Conservation (phyloP, 306 rosid species). For the Ceratonia siliqua region DNA sequence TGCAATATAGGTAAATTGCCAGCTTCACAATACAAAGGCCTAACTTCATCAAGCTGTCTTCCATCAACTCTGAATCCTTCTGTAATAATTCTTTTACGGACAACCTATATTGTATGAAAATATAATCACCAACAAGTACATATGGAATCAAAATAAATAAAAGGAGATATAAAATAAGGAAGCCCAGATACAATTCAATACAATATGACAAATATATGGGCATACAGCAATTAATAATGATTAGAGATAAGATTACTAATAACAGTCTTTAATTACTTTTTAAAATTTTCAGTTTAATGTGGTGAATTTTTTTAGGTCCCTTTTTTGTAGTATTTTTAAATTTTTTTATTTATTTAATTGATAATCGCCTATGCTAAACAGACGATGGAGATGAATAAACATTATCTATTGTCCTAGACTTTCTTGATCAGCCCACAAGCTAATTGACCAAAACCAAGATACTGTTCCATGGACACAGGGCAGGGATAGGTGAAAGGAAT, state of each 20-base stretch:
- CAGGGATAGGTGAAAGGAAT: neutral
- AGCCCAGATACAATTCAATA: neutral
- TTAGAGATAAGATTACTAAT: neutral
- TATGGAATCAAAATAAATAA: slow-evolving; percentile 4
- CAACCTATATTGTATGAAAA: slow-evolving; percentile 57
- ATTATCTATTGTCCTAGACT: neutral
- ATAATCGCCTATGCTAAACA: neutral
- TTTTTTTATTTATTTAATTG: neutral
- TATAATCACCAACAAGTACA: slow-evolving; percentile 29
- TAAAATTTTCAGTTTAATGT: neutral
- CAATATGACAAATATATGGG: neutral
- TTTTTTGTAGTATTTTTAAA: neutral
- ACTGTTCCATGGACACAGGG: neutral
- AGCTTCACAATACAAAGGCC: slow-evolving; percentile 91
- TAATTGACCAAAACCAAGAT: neutral
- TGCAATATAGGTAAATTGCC: slow-evolving; percentile 69
- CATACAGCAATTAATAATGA: neutral
- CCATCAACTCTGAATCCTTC: slow-evolving; percentile 93
- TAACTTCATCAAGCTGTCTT: slow-evolving; percentile 88
- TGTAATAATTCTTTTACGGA: slow-evolving; percentile 77
- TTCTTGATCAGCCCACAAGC: neutral
- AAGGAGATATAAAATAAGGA: slow-evolving; percentile 17
- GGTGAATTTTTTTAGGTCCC: neutral
- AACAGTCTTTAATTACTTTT: neutral
- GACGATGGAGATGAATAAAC: neutral